Conservation (phyloP, 2,329 filamentous ascomycete genomes). For the Colletotrichum tabaci region DNA sequence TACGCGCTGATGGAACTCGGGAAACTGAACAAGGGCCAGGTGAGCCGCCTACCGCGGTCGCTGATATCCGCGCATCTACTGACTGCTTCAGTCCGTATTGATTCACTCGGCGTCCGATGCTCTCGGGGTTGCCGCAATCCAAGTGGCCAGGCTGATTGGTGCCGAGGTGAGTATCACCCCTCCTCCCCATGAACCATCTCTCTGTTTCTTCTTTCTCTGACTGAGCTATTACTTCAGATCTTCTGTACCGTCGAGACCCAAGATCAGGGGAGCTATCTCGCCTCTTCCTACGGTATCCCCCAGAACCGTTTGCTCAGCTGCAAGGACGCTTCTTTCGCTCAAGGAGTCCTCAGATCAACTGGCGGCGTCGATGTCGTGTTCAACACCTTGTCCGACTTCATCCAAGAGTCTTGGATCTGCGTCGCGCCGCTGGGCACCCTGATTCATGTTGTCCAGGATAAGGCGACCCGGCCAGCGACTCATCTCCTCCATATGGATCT, state of each 20-base stretch:
- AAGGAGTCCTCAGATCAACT: conserved; percentile 48
- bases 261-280: conserved; percentile 54
- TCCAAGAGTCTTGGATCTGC: conserved; percentile 60
- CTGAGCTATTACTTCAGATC: conserved; percentile 42
- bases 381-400: conserved; percentile 57
- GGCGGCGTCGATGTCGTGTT: conserved; percentile 56
- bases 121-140: conserved; percentile 18
- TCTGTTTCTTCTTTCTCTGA: not conserved
- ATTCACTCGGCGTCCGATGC: conserved; percentile 19
- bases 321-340: conserved; percentile 50
- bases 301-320: conserved; percentile 51
- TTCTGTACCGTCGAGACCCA: conserved; percentile 53
- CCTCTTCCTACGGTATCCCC: conserved; percentile 50
- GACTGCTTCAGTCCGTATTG: conserved; percentile 44
- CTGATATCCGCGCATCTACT: not conserved
- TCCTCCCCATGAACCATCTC: too few species aligned
- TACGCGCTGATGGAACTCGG: conserved; percentile 44
- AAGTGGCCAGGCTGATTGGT: conserved; percentile 18
- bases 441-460: conserved; percentile 60
- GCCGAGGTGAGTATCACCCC: conserved; percentile 9
- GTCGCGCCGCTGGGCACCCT: conserved; percentile 61
- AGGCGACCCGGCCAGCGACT: conserved; percentile 55
- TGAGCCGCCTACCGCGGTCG: not conserved
- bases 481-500: conserved; percentile 60
- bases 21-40: conserved; percentile 44